These are phyloP conservation scores for Besnoitia besnoiti DNA, from an alignment of 169 alveolate species.

Conservation along the genomic window DNA sequence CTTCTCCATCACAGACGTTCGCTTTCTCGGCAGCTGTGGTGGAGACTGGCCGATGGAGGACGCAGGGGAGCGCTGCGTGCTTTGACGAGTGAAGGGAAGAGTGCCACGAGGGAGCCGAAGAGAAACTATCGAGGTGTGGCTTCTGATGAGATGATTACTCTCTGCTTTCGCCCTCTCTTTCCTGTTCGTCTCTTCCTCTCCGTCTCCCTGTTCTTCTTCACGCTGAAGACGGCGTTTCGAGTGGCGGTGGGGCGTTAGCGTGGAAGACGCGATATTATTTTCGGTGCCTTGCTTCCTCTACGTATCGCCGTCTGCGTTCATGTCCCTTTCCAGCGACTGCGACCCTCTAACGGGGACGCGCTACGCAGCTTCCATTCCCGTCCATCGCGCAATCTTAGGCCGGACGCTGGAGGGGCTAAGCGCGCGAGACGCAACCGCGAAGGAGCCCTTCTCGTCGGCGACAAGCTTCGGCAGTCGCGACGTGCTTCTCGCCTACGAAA, in stretches of 20 bases:
- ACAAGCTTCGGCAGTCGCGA: slow-evolving; percentile 54
- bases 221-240: no score
- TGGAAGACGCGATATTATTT: no score
- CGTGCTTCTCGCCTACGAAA: slow-evolving; percentile 74
- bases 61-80: no score
- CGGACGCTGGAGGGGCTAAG: not conserved
- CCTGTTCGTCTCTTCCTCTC: not conserved
- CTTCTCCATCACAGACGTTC: no score
- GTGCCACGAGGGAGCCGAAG: no score
- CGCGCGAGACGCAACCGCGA: not conserved
- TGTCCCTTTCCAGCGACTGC: not conserved
- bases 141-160: no score
- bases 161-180: not conserved
- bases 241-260: no score
- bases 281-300: not conserved
- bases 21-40: no score
- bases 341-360: slow-evolving; percentile 17
- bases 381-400: not conserved
- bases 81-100: no score
- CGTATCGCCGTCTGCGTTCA: not conserved
- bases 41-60: no score
- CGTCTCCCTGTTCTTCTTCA: no score
- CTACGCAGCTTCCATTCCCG: slow-evolving; percentile 41
- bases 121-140: no score
- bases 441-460: not conserved